These are phyloP conservation scores for Arabidopsis suecica DNA, from an alignment of 345 rosid species.

Conservation along the genomic window DNA sequence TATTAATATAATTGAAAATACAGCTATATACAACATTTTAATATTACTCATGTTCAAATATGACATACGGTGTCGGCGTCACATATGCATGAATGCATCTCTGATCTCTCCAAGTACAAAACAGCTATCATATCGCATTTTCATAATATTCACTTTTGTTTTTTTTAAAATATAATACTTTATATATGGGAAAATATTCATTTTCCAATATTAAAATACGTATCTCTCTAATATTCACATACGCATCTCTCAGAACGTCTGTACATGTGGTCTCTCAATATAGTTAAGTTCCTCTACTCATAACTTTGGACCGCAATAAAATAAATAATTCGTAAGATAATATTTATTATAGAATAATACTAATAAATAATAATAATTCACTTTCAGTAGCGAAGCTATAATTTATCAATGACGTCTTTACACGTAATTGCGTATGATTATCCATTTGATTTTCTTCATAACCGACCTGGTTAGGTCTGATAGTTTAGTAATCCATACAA, in stretches of 20 bases:
- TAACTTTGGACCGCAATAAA: not conserved
- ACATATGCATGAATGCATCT: no score
- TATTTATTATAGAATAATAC: no score
- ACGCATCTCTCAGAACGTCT: not conserved
- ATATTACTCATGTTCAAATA: not conserved
- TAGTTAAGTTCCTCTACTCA: not conserved
- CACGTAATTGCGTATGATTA: not conserved
- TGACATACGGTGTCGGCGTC: not conserved
- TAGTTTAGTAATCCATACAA: not conserved
- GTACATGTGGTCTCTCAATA: not conserved
- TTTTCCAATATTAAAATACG: not conserved
- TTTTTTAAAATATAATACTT: no score
- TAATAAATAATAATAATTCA: no score
- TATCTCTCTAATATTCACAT: not conserved
- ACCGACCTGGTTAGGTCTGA: not conserved
- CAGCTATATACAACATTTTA: not conserved
- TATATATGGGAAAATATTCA: not conserved
- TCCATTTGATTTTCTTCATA: not conserved
- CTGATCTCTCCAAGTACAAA: not conserved
- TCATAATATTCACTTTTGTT: not conserved
- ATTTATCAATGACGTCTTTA: not conserved
- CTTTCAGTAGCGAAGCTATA: not conserved
- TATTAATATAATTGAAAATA: not conserved
- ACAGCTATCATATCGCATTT: not conserved
- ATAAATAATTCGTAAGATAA: no score